phyloP scores from a whole-genome alignment of 768 basidiomycete genomes.

The Psilocybe cyanescens region DNA sequence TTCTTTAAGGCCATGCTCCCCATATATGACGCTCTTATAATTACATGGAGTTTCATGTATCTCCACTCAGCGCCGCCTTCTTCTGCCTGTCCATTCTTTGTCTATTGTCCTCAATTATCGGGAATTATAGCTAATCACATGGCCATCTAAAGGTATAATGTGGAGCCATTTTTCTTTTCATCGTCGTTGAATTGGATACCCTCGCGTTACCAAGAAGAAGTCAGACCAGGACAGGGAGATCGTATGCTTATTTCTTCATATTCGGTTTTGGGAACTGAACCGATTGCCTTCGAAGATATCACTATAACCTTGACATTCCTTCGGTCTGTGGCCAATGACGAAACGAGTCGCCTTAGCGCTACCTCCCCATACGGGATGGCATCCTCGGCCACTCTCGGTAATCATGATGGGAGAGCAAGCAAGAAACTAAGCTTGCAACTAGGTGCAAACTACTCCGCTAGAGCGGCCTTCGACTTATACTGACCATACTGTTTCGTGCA shows the following conservation, averaged over 20 bases:
- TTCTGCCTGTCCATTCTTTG: neutral
- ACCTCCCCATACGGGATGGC: conserved; percentile 15
- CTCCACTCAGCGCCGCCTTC: neutral
- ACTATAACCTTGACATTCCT: conserved; percentile 61
- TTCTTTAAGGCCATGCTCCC: conserved; percentile 38
- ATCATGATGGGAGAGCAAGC: neutral
- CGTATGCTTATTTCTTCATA: conserved; percentile 40
- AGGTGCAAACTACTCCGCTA: neutral
- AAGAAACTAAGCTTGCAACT: neutral
- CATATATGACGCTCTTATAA: neutral
- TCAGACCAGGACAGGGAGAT: conserved; percentile 44
- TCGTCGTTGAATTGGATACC: conserved; percentile 73
- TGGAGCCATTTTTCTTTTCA: conserved; percentile 72
- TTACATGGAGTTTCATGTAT: neutral
- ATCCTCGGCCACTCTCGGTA: conserved; percentile 13
- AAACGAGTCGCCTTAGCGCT: conserved; percentile 18
- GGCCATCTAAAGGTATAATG: conserved; percentile 42
- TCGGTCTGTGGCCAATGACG: conserved; percentile 37
- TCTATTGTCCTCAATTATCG: neutral
- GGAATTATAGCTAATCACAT: neutral
- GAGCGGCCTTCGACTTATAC: neutral
- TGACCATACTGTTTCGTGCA: conserved; percentile 3
- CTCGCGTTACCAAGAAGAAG: conserved; percentile 61
- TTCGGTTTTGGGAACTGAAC: no score
- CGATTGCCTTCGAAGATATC: conserved; percentile 45